Evolutionary conservation across 345 rosid species (phyloP).

Genomic region (Salix caprea): DNA sequence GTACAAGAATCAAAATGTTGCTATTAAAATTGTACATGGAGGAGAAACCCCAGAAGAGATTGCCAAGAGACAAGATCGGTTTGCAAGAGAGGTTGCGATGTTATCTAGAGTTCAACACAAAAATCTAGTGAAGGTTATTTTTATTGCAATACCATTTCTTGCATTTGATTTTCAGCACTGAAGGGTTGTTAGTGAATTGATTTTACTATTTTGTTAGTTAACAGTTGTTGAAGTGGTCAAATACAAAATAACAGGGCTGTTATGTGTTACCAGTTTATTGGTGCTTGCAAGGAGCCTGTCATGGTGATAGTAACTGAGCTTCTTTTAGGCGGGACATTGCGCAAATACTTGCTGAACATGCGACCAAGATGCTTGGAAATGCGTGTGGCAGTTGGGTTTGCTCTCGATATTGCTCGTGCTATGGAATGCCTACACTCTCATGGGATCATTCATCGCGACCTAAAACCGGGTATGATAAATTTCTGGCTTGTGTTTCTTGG

Average conservation of each 20-base stretch:
- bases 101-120: conserved; percentile 86
- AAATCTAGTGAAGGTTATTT: conserved; percentile 80
- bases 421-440: conserved; percentile 97
- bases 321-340: conserved; percentile 77
- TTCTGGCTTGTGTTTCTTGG: background rate
- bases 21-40: conserved; percentile 69
- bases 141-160: background rate
- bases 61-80: conserved; percentile 67
- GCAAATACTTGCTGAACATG: conserved; percentile 63
- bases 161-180: background rate
- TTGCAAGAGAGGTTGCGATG: conserved; percentile 88
- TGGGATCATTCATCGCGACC: conserved; percentile 95
- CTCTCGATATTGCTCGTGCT: conserved; percentile 98
- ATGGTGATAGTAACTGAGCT: conserved; percentile 99
- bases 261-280: conserved; percentile 62
- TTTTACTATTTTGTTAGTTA: background rate
- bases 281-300: conserved; percentile 92
- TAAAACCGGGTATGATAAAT: conserved; percentile 74
- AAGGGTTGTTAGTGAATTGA: background rate
- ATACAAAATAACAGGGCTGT: background rate
- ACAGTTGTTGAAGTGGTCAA: background rate
- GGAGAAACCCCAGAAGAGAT: conserved; percentile 85
- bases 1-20: conserved; percentile 79
- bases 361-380: conserved; percentile 71
- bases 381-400: conserved; percentile 66